phyloP scores from a whole-genome alignment of 306 rosid genomes.

The Senna siamea region DNA sequence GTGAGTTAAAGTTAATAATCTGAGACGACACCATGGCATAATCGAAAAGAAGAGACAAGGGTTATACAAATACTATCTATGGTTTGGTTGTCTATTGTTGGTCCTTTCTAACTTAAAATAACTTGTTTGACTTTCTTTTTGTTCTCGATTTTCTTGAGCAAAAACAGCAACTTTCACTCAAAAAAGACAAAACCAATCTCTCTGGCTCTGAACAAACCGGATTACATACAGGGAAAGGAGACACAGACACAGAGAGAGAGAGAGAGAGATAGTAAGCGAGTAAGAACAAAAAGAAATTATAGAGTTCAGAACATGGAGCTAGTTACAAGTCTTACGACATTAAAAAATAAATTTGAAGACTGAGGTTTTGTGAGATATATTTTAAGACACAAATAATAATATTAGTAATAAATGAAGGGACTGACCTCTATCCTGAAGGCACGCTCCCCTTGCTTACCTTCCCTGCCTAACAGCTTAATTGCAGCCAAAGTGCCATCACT shows the following conservation, averaged over 20 bases:
- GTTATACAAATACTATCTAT: too few species aligned
- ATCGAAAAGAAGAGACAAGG: too few species aligned
- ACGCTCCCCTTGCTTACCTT: slow-evolving; percentile 94
- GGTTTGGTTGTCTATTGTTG: too few species aligned
- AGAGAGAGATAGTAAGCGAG: slow-evolving; percentile 32
- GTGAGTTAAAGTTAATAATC: too few species aligned
- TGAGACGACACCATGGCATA: too few species aligned
- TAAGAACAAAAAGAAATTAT: slow-evolving; percentile 39
- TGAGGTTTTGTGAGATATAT: too few species aligned
- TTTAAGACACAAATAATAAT: too few species aligned
- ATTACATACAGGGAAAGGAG: slow-evolving; percentile 33
- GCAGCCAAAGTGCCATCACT: slow-evolving; percentile 84
- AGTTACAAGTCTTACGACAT: too few species aligned
- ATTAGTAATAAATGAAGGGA: too few species aligned
- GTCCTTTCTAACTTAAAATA: too few species aligned
- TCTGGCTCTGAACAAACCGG: slow-evolving; percentile 35
- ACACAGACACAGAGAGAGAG: slow-evolving; percentile 25
- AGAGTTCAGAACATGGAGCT: slow-evolving; percentile 14
- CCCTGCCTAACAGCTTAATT: slow-evolving; percentile 66
- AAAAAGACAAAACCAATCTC: slow-evolving; percentile 50
- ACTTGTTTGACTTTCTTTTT: slow-evolving; percentile 30
- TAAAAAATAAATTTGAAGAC: too few species aligned
- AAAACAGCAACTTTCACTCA: slow-evolving; percentile 37
- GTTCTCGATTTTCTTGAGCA: slow-evolving; percentile 25
- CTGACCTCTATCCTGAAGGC: slow-evolving; percentile 92